Evolutionary conservation across 1,284 basidiomycete species (phyloP), one percentile per base, ranked within the genome.

Genomic region (Ustanciosporium gigantosporum): DNA sequence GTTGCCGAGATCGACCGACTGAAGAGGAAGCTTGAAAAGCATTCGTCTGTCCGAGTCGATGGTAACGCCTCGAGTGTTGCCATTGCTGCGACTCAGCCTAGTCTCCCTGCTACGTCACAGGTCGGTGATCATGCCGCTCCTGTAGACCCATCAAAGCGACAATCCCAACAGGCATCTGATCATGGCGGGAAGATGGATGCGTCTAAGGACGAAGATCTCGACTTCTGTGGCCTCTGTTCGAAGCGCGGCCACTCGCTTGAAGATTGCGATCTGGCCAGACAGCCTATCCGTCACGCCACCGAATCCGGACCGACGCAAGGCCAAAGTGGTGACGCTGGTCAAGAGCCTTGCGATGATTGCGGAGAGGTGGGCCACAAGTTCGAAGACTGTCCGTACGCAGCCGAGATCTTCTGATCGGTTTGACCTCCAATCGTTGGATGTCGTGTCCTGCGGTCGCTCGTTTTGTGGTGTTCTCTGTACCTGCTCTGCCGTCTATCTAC

Each of bases 341-440:
- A 50, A 16, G 66, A 68, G 43, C 52, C 57, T 1, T 68, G 66
- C 45, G 66, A 68, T 22, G 66, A 68, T 25, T 68, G 66, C 34
- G 66, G 66, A 25, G 66, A 68, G 36, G 46, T 53, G 5, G 66
- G 66, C 11, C 66, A 68, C 41, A 48, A 48, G 1, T 60, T 68
- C 23, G 66, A 68, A 20, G 66, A 68, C 15, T 68, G 66, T 25
- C 66, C 66, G 1, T 68, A 68, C 8, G 66, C 66, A 14, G 56
- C 56, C 5, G 66, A 68, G 41, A 65, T 68, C 44, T 68, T 68
- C 39, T 68, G 32, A 38, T n/a, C n/a, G n/a, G 29, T 21, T 2
- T n/a, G n/a, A n/a, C n/a, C n/a, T n/a, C 27, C n/a, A 11, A 9
- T 29, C 27, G 27, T 29, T 9, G 11, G n/a, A 11, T 29, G 9